Evolutionary conservation across 1,284 basidiomycete genomes (phyloP).

Genomic region (Leccinum subfulvum): DNA sequence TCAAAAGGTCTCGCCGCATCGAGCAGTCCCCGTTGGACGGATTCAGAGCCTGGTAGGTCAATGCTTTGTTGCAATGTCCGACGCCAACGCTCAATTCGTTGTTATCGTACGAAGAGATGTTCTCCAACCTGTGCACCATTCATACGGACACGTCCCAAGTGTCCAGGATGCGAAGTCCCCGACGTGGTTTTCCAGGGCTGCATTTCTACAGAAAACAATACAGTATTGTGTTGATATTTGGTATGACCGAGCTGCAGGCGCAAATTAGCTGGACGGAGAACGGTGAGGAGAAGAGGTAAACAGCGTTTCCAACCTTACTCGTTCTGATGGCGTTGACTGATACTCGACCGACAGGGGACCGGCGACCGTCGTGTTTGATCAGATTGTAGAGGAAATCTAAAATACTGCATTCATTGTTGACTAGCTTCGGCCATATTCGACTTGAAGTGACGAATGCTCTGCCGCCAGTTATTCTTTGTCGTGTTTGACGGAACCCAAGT

Average conservation of each 20-base stretch:
- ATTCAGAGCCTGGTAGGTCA: conserved; percentile 41
- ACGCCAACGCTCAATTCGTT: neutral
- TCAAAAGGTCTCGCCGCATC: conserved; percentile 62
- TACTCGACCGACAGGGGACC: conserved; percentile 25
- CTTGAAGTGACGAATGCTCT: neutral
- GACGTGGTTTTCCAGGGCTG: conserved; percentile 32
- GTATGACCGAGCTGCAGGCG: conserved; percentile 45
- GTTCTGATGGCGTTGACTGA: conserved; percentile 4
- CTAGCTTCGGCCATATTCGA: neutral
- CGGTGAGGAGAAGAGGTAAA: conserved; percentile 28
- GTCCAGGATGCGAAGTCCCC: conserved; percentile 24
- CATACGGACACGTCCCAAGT: conserved; percentile 40
- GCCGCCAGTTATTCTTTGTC: neutral
- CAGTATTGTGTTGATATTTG: conserved; percentile 50
- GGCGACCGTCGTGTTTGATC: conserved; percentile 34
- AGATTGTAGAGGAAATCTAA: conserved; percentile 32
- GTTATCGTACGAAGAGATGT: conserved; percentile 36
- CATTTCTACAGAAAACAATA: conserved; percentile 41
- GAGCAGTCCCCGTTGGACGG: conserved; percentile 42
- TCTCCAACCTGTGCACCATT: conserved; percentile 42
- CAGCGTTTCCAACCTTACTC: neutral
- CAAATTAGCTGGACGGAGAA: conserved; percentile 46
- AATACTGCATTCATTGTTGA: neutral
- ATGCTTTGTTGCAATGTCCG: neutral
- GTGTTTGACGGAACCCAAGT: neutral